phyloP scores from a whole-genome alignment of 2,329 filamentous ascomycete genomes.

The Geosmithia morbida region DNA sequence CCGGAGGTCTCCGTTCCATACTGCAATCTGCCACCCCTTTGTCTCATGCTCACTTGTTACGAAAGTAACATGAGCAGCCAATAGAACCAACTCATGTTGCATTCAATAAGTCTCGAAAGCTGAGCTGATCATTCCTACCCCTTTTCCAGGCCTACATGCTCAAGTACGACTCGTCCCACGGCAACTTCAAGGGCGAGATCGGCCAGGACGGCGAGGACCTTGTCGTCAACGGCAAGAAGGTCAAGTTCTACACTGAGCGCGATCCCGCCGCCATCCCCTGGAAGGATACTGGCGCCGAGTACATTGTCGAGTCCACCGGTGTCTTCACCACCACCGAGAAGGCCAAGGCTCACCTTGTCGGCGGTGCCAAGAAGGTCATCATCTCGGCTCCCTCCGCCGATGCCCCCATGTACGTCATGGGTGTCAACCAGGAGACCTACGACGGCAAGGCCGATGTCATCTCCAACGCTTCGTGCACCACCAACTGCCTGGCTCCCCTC shows the following conservation, averaged over 20 bases:
- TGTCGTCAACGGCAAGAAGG: conserved; percentile 82
- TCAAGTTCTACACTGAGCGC: conserved; percentile 89
- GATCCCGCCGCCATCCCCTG: conserved; percentile 87
- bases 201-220: conserved; percentile 57
- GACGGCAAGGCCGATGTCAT: conserved; percentile 82
- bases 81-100: neutral
- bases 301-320: conserved; percentile 96
- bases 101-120: neutral
- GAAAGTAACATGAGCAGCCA: neutral
- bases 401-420: conserved; percentile 99
- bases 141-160: conserved; percentile 86
- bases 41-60: no score
- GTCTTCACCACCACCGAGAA: conserved; percentile 98
- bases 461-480: conserved; percentile 99
- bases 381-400: conserved; percentile 87
- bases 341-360: conserved; percentile 86
- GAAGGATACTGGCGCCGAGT: conserved; percentile 73
- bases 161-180: conserved; percentile 98
- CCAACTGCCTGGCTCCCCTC: conserved; percentile 98
- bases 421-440: conserved; percentile 94
- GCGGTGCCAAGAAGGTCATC: conserved; percentile 96
- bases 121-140: neutral
- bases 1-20: no score
- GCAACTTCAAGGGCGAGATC: conserved; percentile 87
- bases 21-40: no score